Evolutionary conservation across 345 rosid genomes (phyloP).

Genomic region (Salix dunnii): DNA sequence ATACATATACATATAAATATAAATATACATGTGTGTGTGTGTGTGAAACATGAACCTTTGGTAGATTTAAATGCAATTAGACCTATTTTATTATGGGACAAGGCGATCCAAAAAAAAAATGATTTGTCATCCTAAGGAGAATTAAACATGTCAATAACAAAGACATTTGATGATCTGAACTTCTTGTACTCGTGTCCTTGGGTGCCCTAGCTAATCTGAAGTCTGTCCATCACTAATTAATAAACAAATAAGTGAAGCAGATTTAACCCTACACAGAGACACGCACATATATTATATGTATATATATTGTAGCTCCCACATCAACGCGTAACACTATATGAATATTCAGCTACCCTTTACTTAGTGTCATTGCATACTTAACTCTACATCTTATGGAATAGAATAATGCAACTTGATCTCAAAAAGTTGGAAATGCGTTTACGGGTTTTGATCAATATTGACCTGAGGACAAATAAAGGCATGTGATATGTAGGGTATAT

Average conservation of each 20-base stretch:
- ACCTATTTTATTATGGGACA: not conserved
- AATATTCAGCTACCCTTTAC: no score
- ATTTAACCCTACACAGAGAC: no score
- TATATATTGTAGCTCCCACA: no score
- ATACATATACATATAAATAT: no score
- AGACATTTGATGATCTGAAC: not conserved
- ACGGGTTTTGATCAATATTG: constrained; percentile 1
- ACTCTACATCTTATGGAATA: no score
- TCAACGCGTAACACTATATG: no score
- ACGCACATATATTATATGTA: no score
- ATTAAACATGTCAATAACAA: no score
- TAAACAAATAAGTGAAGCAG: no score
- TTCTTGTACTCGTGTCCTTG: not conserved
- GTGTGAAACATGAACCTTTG: not conserved
- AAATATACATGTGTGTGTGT: no score
- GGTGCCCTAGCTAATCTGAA: not conserved
- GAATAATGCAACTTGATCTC: not conserved
- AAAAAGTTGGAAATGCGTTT: not conserved
- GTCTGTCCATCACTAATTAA: not conserved
- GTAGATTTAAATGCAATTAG: not conserved
- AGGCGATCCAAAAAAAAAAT: not conserved
- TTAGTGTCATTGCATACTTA: no score
- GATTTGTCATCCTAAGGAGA: not conserved
- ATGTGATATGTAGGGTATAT: constrained; percentile 28
- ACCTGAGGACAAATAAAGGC: constrained; percentile 25